These are phyloP conservation scores for Aechmea fasciata DNA, from an alignment of 176 grass and related monocot species.

Conservation along the genomic window DNA sequence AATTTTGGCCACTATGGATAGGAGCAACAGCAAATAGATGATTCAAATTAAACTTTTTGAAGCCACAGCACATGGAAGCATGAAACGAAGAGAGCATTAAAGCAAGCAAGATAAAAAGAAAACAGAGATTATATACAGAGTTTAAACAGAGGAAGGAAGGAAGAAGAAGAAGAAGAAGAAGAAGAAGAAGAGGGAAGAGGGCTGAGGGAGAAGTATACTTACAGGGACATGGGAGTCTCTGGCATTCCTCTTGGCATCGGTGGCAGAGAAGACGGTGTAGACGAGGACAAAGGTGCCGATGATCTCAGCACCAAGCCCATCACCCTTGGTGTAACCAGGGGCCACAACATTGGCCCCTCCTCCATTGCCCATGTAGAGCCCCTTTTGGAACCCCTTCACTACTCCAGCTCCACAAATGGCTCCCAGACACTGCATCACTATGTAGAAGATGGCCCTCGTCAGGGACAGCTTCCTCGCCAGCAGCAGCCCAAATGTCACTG, in stretches of 20 bases:
- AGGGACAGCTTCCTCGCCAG: constrained; percentile 81
- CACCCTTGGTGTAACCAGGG: constrained; percentile 67
- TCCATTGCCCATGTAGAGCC: constrained; percentile 61
- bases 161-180: neutral
- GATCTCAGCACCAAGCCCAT: constrained; percentile 74
- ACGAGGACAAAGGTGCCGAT: constrained; percentile 84
- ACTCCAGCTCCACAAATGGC: constrained; percentile 85
- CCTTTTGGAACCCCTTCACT: constrained; percentile 81
- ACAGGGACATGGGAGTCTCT: constrained; percentile 95
- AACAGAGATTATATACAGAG: neutral
- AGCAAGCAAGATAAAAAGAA: neutral
- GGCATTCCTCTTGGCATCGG: constrained; percentile 87
- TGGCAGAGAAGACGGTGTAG: constrained; percentile 94
- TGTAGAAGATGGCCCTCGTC: constrained; percentile 78
- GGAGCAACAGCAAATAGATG: no score
- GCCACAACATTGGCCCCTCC: constrained; percentile 68
- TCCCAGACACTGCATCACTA: constrained; percentile 81
- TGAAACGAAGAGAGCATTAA: no score
- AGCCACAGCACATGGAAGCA: no score
- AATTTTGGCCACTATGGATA: no score
- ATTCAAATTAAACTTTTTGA: no score
- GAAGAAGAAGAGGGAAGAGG: no score
- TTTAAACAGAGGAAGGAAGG: neutral
- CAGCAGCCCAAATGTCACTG: constrained; percentile 82
- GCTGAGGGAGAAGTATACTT: constrained; percentile 13